Base-by-base conservation (phyloP, 768 basidiomycete species). In the Rhodotorula graminis region DNA sequence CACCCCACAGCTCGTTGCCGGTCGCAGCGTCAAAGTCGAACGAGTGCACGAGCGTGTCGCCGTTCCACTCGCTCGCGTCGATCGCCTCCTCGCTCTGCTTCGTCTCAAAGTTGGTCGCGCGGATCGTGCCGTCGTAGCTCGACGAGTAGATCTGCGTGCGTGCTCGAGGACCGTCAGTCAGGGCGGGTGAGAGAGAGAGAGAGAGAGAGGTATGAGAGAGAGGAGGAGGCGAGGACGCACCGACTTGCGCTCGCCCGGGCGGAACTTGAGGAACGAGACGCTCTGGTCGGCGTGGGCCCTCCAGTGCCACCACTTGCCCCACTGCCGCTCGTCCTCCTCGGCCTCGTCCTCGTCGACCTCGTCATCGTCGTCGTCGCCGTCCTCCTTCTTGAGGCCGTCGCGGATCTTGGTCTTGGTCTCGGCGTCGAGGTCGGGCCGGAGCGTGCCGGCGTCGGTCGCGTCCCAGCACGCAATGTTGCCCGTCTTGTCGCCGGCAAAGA, bases 51-150 rank as follows among this genome's bases (percentile, higher is more conserved):
- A 83, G 72, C 37, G 72, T 78, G 65, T 83, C 82, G 10, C 79
- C 79, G 56, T 40, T 8, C 19, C 56, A 70, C 19, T 9, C 25
- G 25, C 70, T 65, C 5, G 40, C 71, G 29, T 81, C 79, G 63
- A 82, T 80, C 47, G 82, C 67, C 64, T 83, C 82, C 33, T 77
- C 77, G 31, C 82, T 82, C 31, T 68, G 70, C 47, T 80, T 76
- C 14, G 79, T 63, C 61, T 55, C 53, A 27, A 84, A 80, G 63
- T 81, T 78, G 60, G 82, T 74, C 5, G 69, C 68, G 9, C 83
- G 81, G 16, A 84, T 65, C 3, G 83, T 81, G 55, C 79, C 80
- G 73, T 84, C 83, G 78, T 84, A 83, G 0, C 81, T 80, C 1
- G 80, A 76, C 1, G 82, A 78, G 73, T 79, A 82, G 25, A 84